Evolutionary conservation across 495 filamentous ascomycete species (phyloP).

Genomic region (Penicillium macrosclerotiorum): DNA sequence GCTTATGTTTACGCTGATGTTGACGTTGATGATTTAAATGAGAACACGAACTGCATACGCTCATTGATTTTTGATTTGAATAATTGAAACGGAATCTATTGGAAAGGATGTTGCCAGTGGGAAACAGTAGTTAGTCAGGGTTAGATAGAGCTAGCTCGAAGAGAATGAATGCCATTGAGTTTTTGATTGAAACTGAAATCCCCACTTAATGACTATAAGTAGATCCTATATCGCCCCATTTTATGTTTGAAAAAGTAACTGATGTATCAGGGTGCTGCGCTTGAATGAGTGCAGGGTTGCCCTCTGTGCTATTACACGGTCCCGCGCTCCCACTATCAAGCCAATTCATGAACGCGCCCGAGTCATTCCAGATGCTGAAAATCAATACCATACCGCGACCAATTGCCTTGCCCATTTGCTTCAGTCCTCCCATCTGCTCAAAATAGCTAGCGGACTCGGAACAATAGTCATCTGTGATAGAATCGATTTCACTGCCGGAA

Average conservation of each 20-base stretch:
- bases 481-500: constrained; percentile 14
- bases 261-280: constrained; percentile 26
- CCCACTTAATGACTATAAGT: constrained; percentile 15
- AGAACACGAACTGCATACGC: constrained; percentile 28
- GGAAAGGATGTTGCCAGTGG: neutral
- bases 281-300: constrained; percentile 29
- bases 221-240: constrained; percentile 38
- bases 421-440: constrained; percentile 23
- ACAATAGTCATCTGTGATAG: constrained; percentile 29
- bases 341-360: constrained; percentile 60
- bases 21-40: constrained; percentile 16
- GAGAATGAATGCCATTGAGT: constrained; percentile 9
- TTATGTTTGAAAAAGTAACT: constrained; percentile 35
- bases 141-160: constrained; percentile 1
- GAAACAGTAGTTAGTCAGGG: constrained; percentile 1
- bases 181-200: neutral
- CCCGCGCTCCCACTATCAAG: constrained; percentile 55
- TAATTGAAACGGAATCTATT: neutral
- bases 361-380: constrained; percentile 63
- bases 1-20: constrained; percentile 2
- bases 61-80: constrained; percentile 20
- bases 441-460: constrained; percentile 12
- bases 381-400: constrained; percentile 63
- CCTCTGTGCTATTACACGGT: constrained; percentile 53
- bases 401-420: constrained; percentile 36